A percentile compares a stretch with the other conserved stretches of the same genome.
Evolutionary conservation across 257 asterid species (phyloP).

Genomic region (Solanum paucissectum): DNA sequence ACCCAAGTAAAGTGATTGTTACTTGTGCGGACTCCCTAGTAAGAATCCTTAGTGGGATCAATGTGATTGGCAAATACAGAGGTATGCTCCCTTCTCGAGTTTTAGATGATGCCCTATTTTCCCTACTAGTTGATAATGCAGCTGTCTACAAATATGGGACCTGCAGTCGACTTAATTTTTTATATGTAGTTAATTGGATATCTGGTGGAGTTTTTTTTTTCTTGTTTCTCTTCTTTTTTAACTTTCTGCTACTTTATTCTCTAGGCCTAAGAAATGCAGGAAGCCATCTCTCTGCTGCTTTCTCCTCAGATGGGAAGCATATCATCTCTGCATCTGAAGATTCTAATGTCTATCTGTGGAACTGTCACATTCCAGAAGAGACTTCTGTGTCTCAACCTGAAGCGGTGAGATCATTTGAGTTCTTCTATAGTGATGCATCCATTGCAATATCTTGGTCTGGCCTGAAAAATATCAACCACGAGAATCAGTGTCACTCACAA

Average conservation of each 20-base stretch:
- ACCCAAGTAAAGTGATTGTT: slow-evolving; percentile 62
- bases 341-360: slow-evolving; percentile 66
- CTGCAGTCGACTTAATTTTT: not conserved
- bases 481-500: slow-evolving; percentile 9
- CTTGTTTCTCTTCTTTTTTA: not conserved
- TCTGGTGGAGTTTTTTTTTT: not conserved
- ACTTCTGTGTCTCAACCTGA: slow-evolving; percentile 28
- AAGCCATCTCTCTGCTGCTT: slow-evolving; percentile 52
- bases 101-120: not conserved
- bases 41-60: slow-evolving; percentile 46
- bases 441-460: slow-evolving; percentile 91
- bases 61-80: slow-evolving; percentile 58
- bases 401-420: slow-evolving; percentile 45
- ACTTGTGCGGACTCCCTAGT: slow-evolving; percentile 74
- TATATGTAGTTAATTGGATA: not conserved
- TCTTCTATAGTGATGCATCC: slow-evolving; percentile 56
- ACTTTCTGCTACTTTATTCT: not conserved
- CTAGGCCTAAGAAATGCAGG: slow-evolving; percentile 62
- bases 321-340: slow-evolving; percentile 77
- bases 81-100: slow-evolving; percentile 26
- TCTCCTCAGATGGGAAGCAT: slow-evolving; percentile 63
- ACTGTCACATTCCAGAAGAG: slow-evolving; percentile 17
- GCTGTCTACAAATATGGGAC: not conserved
- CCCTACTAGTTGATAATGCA: not conserved
- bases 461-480: slow-evolving; percentile 13